Conservation (phyloP, 352 stramenopile genomes). For the Phytophthora constricta region DNA sequence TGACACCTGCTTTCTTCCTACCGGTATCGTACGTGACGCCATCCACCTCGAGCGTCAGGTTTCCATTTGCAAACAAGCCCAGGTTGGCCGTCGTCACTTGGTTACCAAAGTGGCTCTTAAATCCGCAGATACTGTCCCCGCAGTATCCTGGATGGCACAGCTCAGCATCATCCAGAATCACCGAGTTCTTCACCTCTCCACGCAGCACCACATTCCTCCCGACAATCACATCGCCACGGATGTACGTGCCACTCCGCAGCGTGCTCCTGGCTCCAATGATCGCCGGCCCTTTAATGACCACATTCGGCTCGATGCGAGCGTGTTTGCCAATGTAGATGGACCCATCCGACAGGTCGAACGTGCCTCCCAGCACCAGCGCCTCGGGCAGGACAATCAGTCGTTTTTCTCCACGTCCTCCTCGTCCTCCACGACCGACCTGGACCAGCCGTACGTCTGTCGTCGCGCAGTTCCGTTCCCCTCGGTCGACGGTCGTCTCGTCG, state of each 20-base stretch:
- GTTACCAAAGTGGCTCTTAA: constrained; percentile 85
- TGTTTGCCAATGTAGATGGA: constrained; percentile 71
- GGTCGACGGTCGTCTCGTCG: constrained; percentile 24
- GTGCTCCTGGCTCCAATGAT: constrained; percentile 74
- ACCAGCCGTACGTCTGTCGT: constrained; percentile 37
- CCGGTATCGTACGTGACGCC: constrained; percentile 62
- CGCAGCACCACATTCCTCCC: constrained; percentile 67
- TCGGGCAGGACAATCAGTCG: constrained; percentile 58
- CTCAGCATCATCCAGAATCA: constrained; percentile 79
- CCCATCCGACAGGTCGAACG: constrained; percentile 73
- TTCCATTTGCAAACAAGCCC: constrained; percentile 55
- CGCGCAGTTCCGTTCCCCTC: constrained; percentile 22
- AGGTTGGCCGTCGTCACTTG: constrained; percentile 85
- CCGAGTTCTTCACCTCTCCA: constrained; percentile 73
- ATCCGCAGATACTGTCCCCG: constrained; percentile 74
- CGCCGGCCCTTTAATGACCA: constrained; percentile 76
- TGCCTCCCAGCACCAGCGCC: constrained; percentile 59
- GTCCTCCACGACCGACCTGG: constrained; percentile 39
- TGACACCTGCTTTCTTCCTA: constrained; percentile 71
- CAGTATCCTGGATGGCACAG: constrained; percentile 79
- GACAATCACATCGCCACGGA: constrained; percentile 74
- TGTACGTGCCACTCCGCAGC: constrained; percentile 68
- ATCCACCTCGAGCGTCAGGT: constrained; percentile 39
- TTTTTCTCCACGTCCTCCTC: constrained; percentile 44
- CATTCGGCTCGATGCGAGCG: constrained; percentile 69